Base-by-base conservation (phyloP, 2,329 filamentous ascomycete genomes). In the Trichothecium sympodiale region DNA sequence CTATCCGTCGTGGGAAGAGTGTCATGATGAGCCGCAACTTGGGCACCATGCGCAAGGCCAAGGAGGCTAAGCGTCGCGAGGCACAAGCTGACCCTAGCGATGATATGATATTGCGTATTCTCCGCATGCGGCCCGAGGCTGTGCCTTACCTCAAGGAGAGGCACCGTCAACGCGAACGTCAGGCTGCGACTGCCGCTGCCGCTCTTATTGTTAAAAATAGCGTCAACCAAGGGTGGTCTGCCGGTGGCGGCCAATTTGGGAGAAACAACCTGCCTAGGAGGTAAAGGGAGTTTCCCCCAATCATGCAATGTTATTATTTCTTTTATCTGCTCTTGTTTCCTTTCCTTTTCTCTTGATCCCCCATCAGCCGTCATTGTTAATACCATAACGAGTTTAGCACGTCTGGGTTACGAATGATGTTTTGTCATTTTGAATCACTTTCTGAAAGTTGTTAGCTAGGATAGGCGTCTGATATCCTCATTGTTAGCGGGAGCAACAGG, bases 51-150 rank as follows among this genome's bases (percentile, higher is more conserved):
- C 81, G 79, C 48, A 85, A 89, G 53, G 87, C 84, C 29, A 96
- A 96, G 60, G 87, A 94, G 56, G 89, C 94, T 60, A 95, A 94
- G 64, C 73, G 91, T 43, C 87, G 88, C 48, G 89, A 96, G 55
- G 86, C 87, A 2, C 91, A 98, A 55, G 89, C 91, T 2, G 91
- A 96, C 55, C 89, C 91, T 2, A 94, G 82, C 54, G 91, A 98
- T 57, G 91, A 98, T 55, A 96, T 96, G 83, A 96, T 98, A 46
- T 60, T 98, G 49, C 74, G 91, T 15, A 98, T 98, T 45, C 60
- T 98, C 45, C 74, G 91, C 35, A 98, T 98, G 91, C 71, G 91
- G 36, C 86, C 87, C 3, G 91, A 96, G 61, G 91, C 91, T 3
- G 73, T 79, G 33, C 65, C 74, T 25, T 98, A 98, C 59, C 68